A percentile compares a stretch with the other conserved stretches of the same genome.
Conservation (phyloP, 768 basidiomycete genomes). For the Cystobasidium ongulense region DNA sequence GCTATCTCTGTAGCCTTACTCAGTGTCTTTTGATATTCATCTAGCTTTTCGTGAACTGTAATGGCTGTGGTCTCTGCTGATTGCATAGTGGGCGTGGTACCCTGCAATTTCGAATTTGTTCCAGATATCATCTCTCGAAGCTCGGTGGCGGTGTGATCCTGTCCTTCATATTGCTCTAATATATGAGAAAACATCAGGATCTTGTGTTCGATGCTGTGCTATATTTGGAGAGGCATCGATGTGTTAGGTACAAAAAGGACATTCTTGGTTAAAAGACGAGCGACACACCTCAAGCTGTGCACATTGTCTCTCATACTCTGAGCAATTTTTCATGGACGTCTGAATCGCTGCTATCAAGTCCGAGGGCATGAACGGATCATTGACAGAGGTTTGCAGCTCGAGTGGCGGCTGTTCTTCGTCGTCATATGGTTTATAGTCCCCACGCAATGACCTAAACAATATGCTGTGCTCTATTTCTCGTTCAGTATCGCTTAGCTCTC, state of each 20-base stretch:
- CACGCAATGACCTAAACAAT: not conserved
- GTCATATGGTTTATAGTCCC: not conserved
- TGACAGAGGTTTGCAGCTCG: not conserved
- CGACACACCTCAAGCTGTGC: constrained; percentile 14
- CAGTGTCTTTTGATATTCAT: not conserved
- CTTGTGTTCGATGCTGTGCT: constrained; percentile 30
- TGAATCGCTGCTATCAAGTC: not conserved
- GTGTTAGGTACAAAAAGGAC: not conserved
- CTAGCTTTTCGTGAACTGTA: not conserved
- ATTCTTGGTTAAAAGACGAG: not conserved
- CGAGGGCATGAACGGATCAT: not conserved
- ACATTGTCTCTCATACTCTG: constrained; percentile 23
- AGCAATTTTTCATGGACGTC: not conserved
- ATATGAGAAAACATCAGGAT: constrained; percentile 19
- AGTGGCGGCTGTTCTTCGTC: not conserved
- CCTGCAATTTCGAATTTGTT: not conserved
- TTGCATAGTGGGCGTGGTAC: not conserved
- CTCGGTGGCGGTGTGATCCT: constrained; percentile 21
- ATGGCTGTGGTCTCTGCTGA: not conserved
- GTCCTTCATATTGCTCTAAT: constrained; percentile 19
- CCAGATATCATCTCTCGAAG: not conserved
- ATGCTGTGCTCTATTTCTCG: not conserved
- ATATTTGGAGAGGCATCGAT: not conserved
- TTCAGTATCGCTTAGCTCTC: not conserved
- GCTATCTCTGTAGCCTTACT: not conserved